A percentile compares a stretch with the other conserved stretches of the same genome.
phyloP scores from a whole-genome alignment of 768 basidiomycete species.

The Rossbeevera mucosa region DNA sequence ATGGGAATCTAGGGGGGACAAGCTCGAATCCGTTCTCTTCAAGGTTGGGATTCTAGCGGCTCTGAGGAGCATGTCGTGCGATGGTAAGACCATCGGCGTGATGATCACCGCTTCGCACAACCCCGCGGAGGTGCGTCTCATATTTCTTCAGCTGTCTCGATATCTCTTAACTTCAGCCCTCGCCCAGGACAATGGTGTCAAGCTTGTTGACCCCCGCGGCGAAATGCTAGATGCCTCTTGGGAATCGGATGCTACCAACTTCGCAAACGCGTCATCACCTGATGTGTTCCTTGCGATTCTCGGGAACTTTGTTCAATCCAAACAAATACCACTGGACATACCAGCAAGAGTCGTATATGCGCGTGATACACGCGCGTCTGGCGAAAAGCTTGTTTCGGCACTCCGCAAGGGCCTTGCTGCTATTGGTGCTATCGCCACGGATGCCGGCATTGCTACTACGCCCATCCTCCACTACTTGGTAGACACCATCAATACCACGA shows the following conservation, averaged over 20 bases:
- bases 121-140: conserved; percentile 75
- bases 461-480: conserved; percentile 96
- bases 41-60: conserved; percentile 88
- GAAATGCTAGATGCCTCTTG: conserved; percentile 96
- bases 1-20: conserved; percentile 46
- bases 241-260: conserved; percentile 81
- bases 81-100: conserved; percentile 89
- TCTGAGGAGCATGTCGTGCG: conserved; percentile 85
- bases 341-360: conserved; percentile 87
- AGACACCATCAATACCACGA: conserved; percentile 81
- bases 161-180: conserved; percentile 2
- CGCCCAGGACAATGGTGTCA: conserved; percentile 92
- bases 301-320: conserved; percentile 51
- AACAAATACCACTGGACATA: conserved; percentile 73
- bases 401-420: conserved; percentile 80
- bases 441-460: conserved; percentile 87
- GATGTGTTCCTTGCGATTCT: conserved; percentile 68
- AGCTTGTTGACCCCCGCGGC: conserved; percentile 93
- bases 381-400: conserved; percentile 66
- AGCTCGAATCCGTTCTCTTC: conserved; percentile 89
- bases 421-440: conserved; percentile 59
- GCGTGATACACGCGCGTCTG: conserved; percentile 89
- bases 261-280: conserved; percentile 80
- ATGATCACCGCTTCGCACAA: conserved; percentile 99
- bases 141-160: neutral